Evolutionary conservation across 192 early-diverging fungal genomes (phyloP).

Genomic region (Irineochytrium annulatum): DNA sequence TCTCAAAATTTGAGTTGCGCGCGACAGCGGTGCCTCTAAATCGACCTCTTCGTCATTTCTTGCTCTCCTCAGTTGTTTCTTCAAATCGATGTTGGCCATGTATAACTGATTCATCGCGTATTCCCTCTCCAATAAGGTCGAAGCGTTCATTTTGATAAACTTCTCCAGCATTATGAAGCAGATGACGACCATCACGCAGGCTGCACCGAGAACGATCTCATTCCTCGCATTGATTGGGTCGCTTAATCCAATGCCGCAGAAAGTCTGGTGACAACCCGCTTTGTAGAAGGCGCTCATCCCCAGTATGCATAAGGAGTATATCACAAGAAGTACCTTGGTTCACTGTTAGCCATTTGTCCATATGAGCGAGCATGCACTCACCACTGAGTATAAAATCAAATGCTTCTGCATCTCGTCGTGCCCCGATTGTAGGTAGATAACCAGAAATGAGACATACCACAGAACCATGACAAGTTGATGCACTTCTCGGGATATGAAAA

Average conservation of each 20-base stretch:
- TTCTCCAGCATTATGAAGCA: conserved; percentile 32
- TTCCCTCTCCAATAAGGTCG: conserved; percentile 37
- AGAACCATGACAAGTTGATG: conserved; percentile 37
- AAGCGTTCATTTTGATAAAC: conserved; percentile 40
- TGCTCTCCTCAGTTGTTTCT: conserved; percentile 26
- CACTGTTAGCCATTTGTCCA: too few relatives aligned
- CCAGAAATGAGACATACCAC: conserved; percentile 39
- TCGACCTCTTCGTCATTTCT: conserved; percentile 31
- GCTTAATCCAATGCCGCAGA: conserved; percentile 24
- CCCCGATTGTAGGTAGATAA: conserved; percentile 40
- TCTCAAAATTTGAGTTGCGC: conserved; percentile 31
- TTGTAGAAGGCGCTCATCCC: conserved; percentile 28
- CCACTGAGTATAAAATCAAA: conserved; percentile 25
- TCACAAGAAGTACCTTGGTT: not conserved
- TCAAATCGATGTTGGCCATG: conserved; percentile 32
- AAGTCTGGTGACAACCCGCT: conserved; percentile 3
- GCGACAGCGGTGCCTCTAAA: conserved; percentile 37
- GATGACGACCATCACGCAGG: conserved; percentile 12
- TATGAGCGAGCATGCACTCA: conserved; percentile 9
- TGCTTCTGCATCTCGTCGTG: conserved; percentile 24
- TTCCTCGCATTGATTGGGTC: conserved; percentile 13
- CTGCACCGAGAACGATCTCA: conserved; percentile 24
- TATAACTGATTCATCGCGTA: conserved; percentile 30
- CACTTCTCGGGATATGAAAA: conserved; percentile 37
- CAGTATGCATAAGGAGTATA: not conserved